phyloP scores from a whole-genome alignment of 805 yeast species.

The Pichia ethanolica region DNA sequence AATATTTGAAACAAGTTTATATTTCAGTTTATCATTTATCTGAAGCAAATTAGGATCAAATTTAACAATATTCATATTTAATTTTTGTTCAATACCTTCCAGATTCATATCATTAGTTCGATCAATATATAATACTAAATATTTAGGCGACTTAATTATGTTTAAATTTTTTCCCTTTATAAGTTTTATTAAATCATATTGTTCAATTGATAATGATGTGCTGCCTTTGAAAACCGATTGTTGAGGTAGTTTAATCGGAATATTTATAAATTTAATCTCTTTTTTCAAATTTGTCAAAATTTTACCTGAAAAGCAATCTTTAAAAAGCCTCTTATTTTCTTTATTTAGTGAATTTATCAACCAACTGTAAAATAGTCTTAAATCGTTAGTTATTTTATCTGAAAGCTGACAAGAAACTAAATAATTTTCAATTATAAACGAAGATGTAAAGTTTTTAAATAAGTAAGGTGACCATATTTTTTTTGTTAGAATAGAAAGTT shows the following conservation, averaged over 20 bases:
- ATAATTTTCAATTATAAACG: constrained; percentile 54
- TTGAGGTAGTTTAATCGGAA: constrained; percentile 56
- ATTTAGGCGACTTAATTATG: constrained; percentile 41
- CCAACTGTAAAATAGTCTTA: constrained; percentile 51
- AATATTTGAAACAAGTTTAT: constrained; percentile 44
- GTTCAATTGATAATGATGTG: constrained; percentile 39
- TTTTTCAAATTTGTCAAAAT: constrained; percentile 23
- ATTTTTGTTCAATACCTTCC: constrained; percentile 27
- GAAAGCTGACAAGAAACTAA: constrained; percentile 35
- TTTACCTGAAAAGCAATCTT: constrained; percentile 46
- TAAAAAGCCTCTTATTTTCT: constrained; percentile 22
- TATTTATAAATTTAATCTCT: constrained; percentile 38
- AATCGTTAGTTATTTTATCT: constrained; percentile 33
- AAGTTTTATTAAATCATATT: constrained; percentile 38
- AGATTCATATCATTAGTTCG: constrained; percentile 34
- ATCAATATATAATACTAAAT: constrained; percentile 49
- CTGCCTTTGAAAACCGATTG: constrained; percentile 49
- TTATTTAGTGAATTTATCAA: constrained; percentile 40
- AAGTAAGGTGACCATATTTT: constrained; percentile 60
- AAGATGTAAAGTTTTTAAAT: constrained; percentile 56
- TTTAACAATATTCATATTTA: constrained; percentile 58
- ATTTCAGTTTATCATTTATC: constrained; percentile 22
- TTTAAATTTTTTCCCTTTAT: constrained; percentile 36
- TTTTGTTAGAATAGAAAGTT: constrained; percentile 41
- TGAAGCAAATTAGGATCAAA: constrained; percentile 37